Evolutionary conservation across 2,329 filamentous ascomycete genomes (phyloP).

Genomic region (Rugonectria rugulosa): DNA sequence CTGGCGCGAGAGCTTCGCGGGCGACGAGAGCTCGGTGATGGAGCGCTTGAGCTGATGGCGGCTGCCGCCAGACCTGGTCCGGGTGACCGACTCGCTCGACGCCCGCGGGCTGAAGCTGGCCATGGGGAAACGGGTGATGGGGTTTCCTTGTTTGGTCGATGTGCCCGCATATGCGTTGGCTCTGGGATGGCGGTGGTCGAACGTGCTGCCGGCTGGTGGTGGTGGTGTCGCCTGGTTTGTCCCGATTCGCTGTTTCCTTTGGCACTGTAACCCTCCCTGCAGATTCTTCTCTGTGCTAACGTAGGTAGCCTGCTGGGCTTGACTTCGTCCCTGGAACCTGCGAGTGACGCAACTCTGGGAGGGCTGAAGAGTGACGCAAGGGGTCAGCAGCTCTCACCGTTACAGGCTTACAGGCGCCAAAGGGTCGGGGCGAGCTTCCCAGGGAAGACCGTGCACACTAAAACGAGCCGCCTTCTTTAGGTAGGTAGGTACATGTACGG

Average conservation of each 20-base stretch:
- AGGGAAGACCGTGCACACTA: slow-evolving; percentile 4
- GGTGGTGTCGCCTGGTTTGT: background rate
- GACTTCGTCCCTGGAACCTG: too few relatives aligned
- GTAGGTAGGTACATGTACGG: too few relatives aligned
- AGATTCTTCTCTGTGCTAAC: background rate
- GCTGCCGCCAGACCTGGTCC: slow-evolving; percentile 39
- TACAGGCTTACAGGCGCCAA: slow-evolving; percentile 1
- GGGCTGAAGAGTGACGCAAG: slow-evolving; percentile 21
- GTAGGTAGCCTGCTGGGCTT: background rate
- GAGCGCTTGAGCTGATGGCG: slow-evolving; percentile 65
- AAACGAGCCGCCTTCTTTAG: background rate
- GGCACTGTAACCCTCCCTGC: slow-evolving; percentile 2
- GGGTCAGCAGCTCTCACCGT: slow-evolving; percentile 14
- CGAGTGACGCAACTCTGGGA: slow-evolving; percentile 9
- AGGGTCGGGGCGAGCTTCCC: slow-evolving; percentile 2
- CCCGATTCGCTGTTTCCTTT: slow-evolving; percentile 9
- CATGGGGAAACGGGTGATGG: slow-evolving; percentile 25
- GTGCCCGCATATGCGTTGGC: too few relatives aligned
- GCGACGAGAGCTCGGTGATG: slow-evolving; percentile 61
- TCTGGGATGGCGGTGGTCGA: too few relatives aligned
- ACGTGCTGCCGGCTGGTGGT: slow-evolving; percentile 1
- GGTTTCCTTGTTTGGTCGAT: background rate
- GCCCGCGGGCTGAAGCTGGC: slow-evolving; percentile 36
- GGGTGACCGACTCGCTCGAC: slow-evolving; percentile 35
- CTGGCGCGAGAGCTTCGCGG: slow-evolving; percentile 50